Conservation (phyloP, 2,329 filamentous ascomycete genomes). For the Magnaporthales sp. region DNA sequence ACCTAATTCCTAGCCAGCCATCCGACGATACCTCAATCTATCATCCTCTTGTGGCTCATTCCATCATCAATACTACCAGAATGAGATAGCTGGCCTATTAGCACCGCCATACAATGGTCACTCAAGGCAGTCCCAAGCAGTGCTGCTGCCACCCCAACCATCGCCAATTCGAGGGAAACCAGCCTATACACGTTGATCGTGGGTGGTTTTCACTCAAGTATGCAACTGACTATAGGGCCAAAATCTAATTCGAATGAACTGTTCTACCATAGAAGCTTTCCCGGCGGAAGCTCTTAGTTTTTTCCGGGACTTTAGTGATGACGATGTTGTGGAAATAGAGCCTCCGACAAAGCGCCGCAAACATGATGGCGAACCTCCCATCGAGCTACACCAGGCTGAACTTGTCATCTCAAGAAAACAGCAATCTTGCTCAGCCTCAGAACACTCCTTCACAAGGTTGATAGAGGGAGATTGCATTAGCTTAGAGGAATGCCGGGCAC, state of each 20-base stretch:
- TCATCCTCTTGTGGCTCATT: neutral
- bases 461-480: neutral
- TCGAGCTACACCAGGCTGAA: constrained; percentile 1
- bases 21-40: neutral
- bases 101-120: neutral
- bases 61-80: neutral
- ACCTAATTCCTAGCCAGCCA: neutral
- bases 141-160: neutral
- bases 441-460: neutral
- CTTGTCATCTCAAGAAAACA: constrained; percentile 2
- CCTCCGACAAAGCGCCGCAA: constrained; percentile 1
- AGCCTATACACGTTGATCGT: neutral
- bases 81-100: neutral
- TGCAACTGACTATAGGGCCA: neutral
- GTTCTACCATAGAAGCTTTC: neutral
- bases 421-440: neutral
- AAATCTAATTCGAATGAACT: neutral
- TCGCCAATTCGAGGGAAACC: neutral
- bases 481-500: neutral
- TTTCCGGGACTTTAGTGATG: neutral
- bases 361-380: neutral
- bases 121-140: neutral
- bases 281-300: neutral
- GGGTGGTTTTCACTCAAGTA: neutral
- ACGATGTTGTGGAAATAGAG: neutral